Conservation (phyloP, 2,329 filamentous ascomycete species). For the Colletotrichum costaricense region DNA sequence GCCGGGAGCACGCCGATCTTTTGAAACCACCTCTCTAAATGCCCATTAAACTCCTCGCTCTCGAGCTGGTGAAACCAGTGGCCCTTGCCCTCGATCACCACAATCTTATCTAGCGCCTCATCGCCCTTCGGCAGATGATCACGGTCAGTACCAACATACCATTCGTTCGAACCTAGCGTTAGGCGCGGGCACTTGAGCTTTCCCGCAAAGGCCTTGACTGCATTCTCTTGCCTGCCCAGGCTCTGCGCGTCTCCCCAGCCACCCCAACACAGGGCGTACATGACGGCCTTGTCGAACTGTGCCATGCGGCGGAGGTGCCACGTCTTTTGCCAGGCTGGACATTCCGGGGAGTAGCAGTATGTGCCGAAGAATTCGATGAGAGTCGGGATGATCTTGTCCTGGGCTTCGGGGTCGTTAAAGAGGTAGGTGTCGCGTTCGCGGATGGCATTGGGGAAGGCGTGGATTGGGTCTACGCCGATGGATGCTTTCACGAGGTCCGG, state of each 20-base stretch:
- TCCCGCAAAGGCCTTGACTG: constrained; percentile 5
- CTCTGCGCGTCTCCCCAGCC: constrained; percentile 18
- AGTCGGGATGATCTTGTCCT: neutral
- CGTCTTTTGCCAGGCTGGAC: constrained; percentile 21
- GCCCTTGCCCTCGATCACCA: constrained; percentile 16
- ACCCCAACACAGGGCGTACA: constrained; percentile 21
- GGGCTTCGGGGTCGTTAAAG: neutral
- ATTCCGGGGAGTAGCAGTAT: neutral
- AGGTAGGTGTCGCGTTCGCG: neutral
- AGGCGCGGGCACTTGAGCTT: constrained; percentile 18
- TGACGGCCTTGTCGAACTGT: constrained; percentile 21
- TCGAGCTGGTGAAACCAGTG: constrained; percentile 32
- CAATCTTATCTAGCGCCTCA: constrained; percentile 21
- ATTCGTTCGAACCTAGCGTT: constrained; percentile 12
- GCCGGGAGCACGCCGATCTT: neutral
- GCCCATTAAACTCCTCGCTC: constrained; percentile 17
- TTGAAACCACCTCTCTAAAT: constrained; percentile 12
- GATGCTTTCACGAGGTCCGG: constrained; percentile 10
- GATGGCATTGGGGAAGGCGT: neutral
- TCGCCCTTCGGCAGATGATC: constrained; percentile 18
- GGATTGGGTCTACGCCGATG: constrained; percentile 15
- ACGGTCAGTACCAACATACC: constrained; percentile 19
- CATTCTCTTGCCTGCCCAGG: constrained; percentile 15
- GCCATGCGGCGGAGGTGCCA: constrained; percentile 24
- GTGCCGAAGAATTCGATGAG: neutral